These are phyloP conservation scores for Logfia minima DNA, from an alignment of 129 eudicot genomes.

Conservation along the genomic window DNA sequence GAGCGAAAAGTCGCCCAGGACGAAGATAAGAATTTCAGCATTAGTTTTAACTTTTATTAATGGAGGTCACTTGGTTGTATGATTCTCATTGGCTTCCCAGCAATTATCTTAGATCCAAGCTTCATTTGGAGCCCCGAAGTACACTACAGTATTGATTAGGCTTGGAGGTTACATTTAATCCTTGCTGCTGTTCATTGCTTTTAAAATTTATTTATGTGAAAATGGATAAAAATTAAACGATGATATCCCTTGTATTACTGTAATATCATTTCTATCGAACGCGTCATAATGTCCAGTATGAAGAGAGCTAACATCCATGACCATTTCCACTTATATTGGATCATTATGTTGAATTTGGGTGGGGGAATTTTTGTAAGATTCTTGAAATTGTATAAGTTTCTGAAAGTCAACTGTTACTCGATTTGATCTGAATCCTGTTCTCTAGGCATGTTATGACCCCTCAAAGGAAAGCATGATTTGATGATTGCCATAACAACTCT, in stretches of 20 bases:
- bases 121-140: slow-evolving; percentile 18
- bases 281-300: slow-evolving; percentile 6
- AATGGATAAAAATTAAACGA: not conserved
- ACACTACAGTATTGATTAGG: slow-evolving; percentile 17
- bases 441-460: slow-evolving; percentile 4
- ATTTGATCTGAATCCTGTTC: not conserved
- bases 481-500: slow-evolving; percentile 18
- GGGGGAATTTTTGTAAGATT: not conserved
- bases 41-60: slow-evolving; percentile 1
- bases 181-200: slow-evolving; percentile 3
- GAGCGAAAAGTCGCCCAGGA: slow-evolving; percentile 71
- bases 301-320: not conserved
- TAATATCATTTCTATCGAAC: not conserved
- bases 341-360: not conserved
- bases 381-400: not conserved
- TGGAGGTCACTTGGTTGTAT: slow-evolving; percentile 32
- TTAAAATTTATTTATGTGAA: not conserved
- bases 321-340: not conserved
- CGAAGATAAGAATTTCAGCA: slow-evolving; percentile 35
- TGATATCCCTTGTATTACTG: slow-evolving; percentile 8
- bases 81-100: slow-evolving; percentile 22
- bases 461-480: not conserved
- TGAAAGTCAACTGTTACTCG: not conserved
- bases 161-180: not conserved
- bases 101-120: not conserved